Base-by-base conservation (phyloP, 2,329 filamentous ascomycete species). In the Leptoxyphium fumago region DNA sequence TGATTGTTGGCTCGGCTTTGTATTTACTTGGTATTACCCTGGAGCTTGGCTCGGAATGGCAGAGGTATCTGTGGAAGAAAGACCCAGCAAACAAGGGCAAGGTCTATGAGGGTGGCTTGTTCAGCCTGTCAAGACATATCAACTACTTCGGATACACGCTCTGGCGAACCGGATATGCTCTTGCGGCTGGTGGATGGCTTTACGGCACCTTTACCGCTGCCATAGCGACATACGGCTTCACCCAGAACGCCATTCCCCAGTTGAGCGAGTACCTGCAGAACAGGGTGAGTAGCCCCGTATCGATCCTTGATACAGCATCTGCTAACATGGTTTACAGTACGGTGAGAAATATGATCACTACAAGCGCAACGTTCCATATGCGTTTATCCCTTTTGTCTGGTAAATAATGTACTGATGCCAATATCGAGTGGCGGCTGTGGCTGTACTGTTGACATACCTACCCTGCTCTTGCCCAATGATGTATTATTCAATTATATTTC, bases 21-120 rank as follows among this genome's bases (percentile, higher is more conserved):
- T 81, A 74, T 54, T 55, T 61, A 4, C 50, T 66, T 4, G 77
- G 77, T 9, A 64, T 80, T 28, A 45, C 64, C 4, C 62, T 72
- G 4, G 77, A 82, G 59, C 67, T 71, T 5, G 51, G 70, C 2
- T 64, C 73, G 0, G 77, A 82, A 61, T 53, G 70, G 26, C 77
- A 81, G 59, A 68, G 78, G 14, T 65, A 64, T 49, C 50, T 53
- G 0, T 76, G 72, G 60, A 75, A 76, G 58, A 56, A 61, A 17
- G 60, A 73, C 44, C 63, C 68, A 2, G 62, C 55, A 46, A 74
- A 75, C 55, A 65, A 70, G 50, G 72, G 73, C 14, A 72, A 73
- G 56, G 59, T 66, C 0, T 76, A 67, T 49, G 65, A 63, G 0
- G 65, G 65, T 9, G 71, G 73, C 0, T 50, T 75, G 30, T 76